Conservation (phyloP, 768 basidiomycete species). For the Lanmaoa pseudosensibilis region DNA sequence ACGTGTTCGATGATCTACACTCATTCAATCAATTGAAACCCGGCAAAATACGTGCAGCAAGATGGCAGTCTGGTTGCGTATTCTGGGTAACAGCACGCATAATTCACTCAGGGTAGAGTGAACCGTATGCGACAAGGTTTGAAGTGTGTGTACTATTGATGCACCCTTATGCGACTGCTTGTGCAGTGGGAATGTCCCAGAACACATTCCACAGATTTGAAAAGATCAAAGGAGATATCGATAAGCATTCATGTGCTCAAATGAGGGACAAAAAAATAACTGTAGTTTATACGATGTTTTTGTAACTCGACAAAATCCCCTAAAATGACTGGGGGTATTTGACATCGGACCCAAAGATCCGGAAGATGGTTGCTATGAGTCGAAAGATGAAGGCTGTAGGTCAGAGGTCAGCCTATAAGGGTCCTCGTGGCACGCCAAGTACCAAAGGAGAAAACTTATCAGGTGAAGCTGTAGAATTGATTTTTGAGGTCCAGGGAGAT, state of each 20-base stretch:
- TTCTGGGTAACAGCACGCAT: neutral
- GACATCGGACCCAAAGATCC: neutral
- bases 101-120: constrained; percentile 1
- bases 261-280: too few species aligned
- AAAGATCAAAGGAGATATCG: too few species aligned
- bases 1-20: constrained; percentile 9
- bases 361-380: too few species aligned
- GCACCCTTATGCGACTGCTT: neutral
- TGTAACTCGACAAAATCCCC: neutral
- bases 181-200: neutral
- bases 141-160: neutral
- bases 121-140: neutral
- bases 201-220: too few species aligned
- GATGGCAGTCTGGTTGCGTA: neutral
- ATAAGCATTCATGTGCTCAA: too few species aligned
- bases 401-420: neutral
- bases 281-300: neutral
- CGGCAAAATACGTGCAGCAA: neutral
- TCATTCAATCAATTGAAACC: neutral
- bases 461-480: too few species aligned
- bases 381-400: neutral
- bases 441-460: too few species aligned
- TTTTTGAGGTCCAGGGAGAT: too few species aligned
- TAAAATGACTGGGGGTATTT: neutral
- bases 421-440: too few species aligned